These are phyloP conservation scores for Adansonia grandidieri DNA, from an alignment of 441 rosid species.

Conservation along the genomic window DNA sequence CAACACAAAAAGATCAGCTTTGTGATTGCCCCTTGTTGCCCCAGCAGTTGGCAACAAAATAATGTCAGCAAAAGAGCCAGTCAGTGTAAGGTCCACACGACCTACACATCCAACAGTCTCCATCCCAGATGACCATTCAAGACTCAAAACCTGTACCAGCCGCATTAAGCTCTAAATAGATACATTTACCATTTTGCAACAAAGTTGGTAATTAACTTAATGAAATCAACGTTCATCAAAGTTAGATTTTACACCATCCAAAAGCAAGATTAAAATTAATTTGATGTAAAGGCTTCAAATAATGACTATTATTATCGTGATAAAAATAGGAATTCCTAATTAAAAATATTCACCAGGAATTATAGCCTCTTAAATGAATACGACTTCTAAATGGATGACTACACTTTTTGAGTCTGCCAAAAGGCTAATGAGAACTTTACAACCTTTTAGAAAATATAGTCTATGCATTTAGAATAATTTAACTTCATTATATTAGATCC, in stretches of 20 bases:
- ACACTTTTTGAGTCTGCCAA: background rate
- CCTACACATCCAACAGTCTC: slow-evolving; percentile 49
- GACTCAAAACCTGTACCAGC: slow-evolving; percentile 50
- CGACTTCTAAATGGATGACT: background rate
- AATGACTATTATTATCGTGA: slow-evolving; percentile 7
- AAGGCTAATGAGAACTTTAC: slow-evolving; percentile 8
- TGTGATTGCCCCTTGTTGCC: slow-evolving; percentile 37
- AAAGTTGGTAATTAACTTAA: background rate
- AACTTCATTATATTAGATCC: slow-evolving; percentile 15
- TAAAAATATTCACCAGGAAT: background rate
- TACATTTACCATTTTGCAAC: background rate
- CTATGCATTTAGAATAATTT: slow-evolving; percentile 6
- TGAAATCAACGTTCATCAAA: background rate
- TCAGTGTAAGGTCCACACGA: slow-evolving; percentile 55
- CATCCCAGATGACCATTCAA: slow-evolving; percentile 62
- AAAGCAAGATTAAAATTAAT: slow-evolving; percentile 18
- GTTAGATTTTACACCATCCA: background rate
- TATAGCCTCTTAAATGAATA: slow-evolving; percentile 14
- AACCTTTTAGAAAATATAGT: slow-evolving; percentile 6
- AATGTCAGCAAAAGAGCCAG: slow-evolving; percentile 65
- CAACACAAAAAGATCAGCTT: slow-evolving; percentile 53
- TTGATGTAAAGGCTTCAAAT: background rate
- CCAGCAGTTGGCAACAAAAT: slow-evolving; percentile 51
- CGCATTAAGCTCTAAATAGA: slow-evolving; percentile 15
- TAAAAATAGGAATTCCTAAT: background rate